Evolutionary conservation across 2,329 filamentous ascomycete species (phyloP).

Genomic region (Diaporthe vaccinii): DNA sequence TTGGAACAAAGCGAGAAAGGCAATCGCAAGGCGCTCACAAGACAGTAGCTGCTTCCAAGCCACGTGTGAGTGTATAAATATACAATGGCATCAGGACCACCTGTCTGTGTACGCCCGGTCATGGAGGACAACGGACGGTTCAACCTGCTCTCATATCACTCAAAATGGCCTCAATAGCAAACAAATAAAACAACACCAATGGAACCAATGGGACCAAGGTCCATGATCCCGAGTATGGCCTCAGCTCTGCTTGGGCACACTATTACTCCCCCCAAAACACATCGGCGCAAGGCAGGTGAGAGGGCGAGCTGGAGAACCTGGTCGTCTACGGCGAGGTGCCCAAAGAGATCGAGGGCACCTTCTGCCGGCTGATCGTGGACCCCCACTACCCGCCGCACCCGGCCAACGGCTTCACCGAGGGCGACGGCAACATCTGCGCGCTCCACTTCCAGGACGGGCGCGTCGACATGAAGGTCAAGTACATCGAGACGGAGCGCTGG

Average conservation of each 20-base stretch:
- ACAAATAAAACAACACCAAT: neutral
- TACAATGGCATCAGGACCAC: neutral
- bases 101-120: neutral
- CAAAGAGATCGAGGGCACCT: conserved; percentile 46
- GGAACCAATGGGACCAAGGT: neutral
- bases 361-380: conserved; percentile 53
- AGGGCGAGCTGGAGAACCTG: conserved; percentile 48
- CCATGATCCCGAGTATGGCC: neutral
- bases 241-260: neutral
- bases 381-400: conserved; percentile 46
- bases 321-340: conserved; percentile 46
- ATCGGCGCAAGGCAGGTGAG: conserved; percentile 37
- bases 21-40: neutral
- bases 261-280: neutral
- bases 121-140: neutral
- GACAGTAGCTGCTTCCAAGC: neutral
- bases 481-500: conserved; percentile 57
- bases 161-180: neutral
- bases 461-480: conserved; percentile 52
- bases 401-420: conserved; percentile 45
- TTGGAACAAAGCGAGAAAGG: neutral
- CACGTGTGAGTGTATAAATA: neutral
- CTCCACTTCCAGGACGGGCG: conserved; percentile 52
- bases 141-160: neutral
- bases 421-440: conserved; percentile 56